Evolutionary conservation across 2,329 filamentous ascomycete species (phyloP), one percentile per base, ranked within the genome.

Genomic region (Sporothrix dimorphospora): DNA sequence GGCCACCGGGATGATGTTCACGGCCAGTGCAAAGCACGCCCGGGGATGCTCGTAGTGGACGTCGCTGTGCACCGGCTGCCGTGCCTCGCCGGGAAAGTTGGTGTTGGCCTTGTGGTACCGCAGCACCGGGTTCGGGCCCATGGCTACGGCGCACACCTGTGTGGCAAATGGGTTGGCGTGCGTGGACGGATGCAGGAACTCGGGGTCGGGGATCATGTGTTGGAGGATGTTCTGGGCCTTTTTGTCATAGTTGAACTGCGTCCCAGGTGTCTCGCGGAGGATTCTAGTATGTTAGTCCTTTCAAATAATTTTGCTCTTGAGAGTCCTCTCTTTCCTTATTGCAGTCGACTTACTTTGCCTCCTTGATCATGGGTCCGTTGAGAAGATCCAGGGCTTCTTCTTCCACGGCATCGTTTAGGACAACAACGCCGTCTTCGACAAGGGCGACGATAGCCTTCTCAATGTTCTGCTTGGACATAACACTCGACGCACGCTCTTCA

Each of bases 1-100:
- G 38, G 83, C 81, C 8, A 85, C 79, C 6, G 86, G 80, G 65
- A 82, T 82, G 55, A 84, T 80, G 74, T 87, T 86, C 63, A 85
- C 77, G 21, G 83, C 83, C 42, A 83, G 80, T 0, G 81, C 83
- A 71, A 85, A 86, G 1, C 84, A 83, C 65, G 86, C 83, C 2
- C 74, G 74, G 0, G 83, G 83, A 72, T 88, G 85, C 34, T 83
- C 83, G 77, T 87, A 83, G 47, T 70, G 66, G 14, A 82, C 76
- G 72, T 84, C 83, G 4, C 80, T 79, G 75, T 83, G 82, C 4
- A 81, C 80, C 0, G 82, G 81, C 73, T 84, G 83, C 1, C 82
- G 79, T 4, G 24, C 47, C 40, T 75, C 53, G n/a, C 68, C 72
- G 12, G 70, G 67, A 47, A 73, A 73, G 53, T 72, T 72, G 45